These are phyloP conservation scores for Dunaliella sp. DNA, from an alignment of 139 green algal species.

Conservation along the genomic window DNA sequence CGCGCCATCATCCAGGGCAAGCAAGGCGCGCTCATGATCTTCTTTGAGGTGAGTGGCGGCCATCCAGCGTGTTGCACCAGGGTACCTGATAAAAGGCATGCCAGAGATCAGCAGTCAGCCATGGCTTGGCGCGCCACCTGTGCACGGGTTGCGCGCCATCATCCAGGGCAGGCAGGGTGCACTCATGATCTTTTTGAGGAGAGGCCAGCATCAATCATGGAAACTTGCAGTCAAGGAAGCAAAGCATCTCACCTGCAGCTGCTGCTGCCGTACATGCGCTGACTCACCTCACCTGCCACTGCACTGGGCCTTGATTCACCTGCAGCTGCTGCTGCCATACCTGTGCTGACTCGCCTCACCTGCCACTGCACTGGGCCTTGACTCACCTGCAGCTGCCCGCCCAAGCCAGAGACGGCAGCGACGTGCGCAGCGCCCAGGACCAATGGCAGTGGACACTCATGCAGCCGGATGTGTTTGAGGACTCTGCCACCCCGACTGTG, in stretches of 20 bases:
- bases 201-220: no score
- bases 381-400: neutral
- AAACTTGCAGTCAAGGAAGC: no score
- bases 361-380: no score
- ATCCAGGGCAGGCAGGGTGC: neutral
- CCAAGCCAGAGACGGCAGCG: neutral
- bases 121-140: neutral
- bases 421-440: neutral
- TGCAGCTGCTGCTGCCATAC: no score
- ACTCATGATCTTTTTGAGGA: neutral
- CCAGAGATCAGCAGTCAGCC: neutral
- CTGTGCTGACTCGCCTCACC: no score
- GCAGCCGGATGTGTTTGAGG: neutral
- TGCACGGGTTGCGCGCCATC: neutral
- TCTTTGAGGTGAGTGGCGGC: neutral
- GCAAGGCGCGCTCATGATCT: neutral
- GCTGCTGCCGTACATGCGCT: no score
- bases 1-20: neutral
- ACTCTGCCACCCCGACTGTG: neutral
- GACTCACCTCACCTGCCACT: no score
- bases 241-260: no score
- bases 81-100: neutral
- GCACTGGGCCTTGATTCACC: no score
- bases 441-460: conserved; percentile 3
- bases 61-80: neutral